Base-by-base conservation (phyloP, 148 eudicot genomes). In the Vaccinium macrocarpon region DNA sequence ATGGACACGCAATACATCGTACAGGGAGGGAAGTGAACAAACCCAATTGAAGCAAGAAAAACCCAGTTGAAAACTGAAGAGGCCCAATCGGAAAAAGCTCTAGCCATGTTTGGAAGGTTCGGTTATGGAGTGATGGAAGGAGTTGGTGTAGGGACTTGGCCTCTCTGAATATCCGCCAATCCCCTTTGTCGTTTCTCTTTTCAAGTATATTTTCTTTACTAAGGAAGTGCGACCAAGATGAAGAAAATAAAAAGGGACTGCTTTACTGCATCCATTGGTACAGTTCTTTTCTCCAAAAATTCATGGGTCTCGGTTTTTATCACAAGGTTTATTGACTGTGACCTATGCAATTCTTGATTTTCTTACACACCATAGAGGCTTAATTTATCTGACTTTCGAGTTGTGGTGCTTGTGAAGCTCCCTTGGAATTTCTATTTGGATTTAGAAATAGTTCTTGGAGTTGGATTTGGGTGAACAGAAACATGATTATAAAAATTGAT, bases 111-210 rank as follows among this genome's bases (percentile, higher is more conserved):
- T 86, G 85, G 57, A 38, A 84, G 84, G 75, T 81, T 84, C 15
- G 84, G 79, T 64, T 81, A 93, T 91, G 94, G 90, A 72, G 80
- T 92, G 89, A 93, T 84, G 86, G 79, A 68, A 82, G 86, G 87
- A 85, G 50, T 90, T 88, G 89, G 89, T 91, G 86, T 93, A 88
- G 91, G 91, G 83, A 82, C 90, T 83, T 83, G 79, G 86, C 92
- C 93, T 92, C 94, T 93, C 91, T 93, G 62, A 90, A 88, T n/a
- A 62, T 83, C 84, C 88, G 90, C 87, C 25, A 2, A 35, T 35
- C 38, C 81, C 56, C 53, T 85, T 27, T 27, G 73, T 2, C 18
- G 18, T 64, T 57, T 38, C 68, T 35, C 80, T 18, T 29, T 77
- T 72, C 74, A 42, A 7, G 59, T 59, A 38, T 21, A n/a, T 8